Evolutionary conservation across 2,329 filamentous ascomycete genomes (phyloP), one percentile per base, ranked within the genome.

Genomic region (Coniochaeta sp.): DNA sequence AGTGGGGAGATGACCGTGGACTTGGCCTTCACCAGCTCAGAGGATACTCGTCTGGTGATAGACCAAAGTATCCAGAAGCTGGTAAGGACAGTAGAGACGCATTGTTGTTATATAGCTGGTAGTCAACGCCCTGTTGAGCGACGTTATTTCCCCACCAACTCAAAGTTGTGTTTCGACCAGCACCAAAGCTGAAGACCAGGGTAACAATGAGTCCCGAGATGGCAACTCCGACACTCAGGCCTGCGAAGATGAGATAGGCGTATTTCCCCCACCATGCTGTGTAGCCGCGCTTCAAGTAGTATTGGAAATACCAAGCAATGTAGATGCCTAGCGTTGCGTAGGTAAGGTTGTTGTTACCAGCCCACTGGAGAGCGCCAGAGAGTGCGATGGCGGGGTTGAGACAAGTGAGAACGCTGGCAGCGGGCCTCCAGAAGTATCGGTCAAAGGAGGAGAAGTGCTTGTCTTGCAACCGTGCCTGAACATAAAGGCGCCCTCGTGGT

Each of bases 141-240:
- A 57, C 54, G 17, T 57, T 16, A 12, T 57, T 57, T 1, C 54
- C 54, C 54, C 54, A 57, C 54, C 54, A 57, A 24, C 22, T n/a
- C 1, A 57, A 36, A 12, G 14, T 36, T n/a, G 34, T 26, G 54
- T 57, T 57, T n/a, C 22, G 17, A 17, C 54, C 54, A 8, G 54
- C 31, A 9, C 54, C 54, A 26, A 57, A 57, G 58, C 58, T 67
- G 36, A 79, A 78, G 0, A 75, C 74, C 0, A 72, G 76, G 0
- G 76, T 73, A 0, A 75, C 77, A 36, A 81, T 76, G 19, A 80
- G 69, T 4, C 77, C 77, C 0, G 73, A 74, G 43, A 79, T 79
- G 1, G 74, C 72, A 11, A 57, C 54, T 26, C 67, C 65, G 36
- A 68, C 67, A 31, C 57, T 66, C 33, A 69, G 60, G 38, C 65